Evolutionary conservation across 164 flowering plant genomes (phyloP), one percentile per base, ranked within the genome.

Genomic region (Vitis rupestris): DNA sequence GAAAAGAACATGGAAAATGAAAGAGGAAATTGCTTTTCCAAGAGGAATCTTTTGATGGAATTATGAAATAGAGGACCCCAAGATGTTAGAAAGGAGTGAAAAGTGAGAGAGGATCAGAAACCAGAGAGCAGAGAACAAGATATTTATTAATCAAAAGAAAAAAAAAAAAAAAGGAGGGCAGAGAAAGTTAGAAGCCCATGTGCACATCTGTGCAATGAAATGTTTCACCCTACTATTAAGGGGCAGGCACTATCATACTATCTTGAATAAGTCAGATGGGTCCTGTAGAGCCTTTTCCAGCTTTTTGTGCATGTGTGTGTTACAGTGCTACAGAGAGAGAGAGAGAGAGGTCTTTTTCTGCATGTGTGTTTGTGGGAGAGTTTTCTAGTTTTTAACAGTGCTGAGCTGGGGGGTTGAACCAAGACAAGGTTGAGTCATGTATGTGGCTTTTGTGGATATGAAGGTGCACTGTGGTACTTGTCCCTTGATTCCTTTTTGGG

Each of bases 361-460:
- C 44, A 31, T 31, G 44, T 31, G 44, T 31, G 44, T 31, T 31
- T 31, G 44, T 31, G 44, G 27, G 44, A 31, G 44, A 31, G 44
- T 31, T 31, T 31, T 31, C 44, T 31, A 31, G 44, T 31, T 31
- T 31, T 31, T 31, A 31, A 31, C 44, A 6, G 44, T 31, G 44
- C 6, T 31, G 44, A 31, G 44, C 7, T 4, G 44, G 44, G 44
- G 44, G 7, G 44, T 31, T 31, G 44, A 31, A 31, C 44, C 44
- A 31, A 31, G 44, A 31, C 44, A 59, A 9, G 48, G 12, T 29
- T 69, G 17, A 57, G 6, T 37, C 37, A 48, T 47, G 30, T 67
- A n/a, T 15, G 57, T 61, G 50, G 67, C 62, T 37, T 53, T 63
- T 30, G 62, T 63, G 73, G 73, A 70, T 63, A 48, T 70, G 67